phyloP scores from a whole-genome alignment of 371 early-diverging fungal species.

The Apophysomyces sp. region DNA sequence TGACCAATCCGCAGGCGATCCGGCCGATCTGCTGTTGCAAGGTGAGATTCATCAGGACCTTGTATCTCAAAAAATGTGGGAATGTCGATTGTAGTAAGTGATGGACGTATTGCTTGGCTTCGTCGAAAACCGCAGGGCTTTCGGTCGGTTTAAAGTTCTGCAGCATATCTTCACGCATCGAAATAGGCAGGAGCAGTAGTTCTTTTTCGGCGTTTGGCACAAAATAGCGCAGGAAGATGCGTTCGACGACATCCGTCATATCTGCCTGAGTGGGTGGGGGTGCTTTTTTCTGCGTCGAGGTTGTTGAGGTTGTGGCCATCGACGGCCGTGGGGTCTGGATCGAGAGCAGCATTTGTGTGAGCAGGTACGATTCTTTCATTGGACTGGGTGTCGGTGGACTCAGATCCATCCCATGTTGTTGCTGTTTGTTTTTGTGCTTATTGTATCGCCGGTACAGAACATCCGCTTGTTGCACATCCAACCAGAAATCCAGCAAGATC shows the following conservation, averaged over 20 bases:
- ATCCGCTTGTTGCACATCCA: constrained; percentile 64
- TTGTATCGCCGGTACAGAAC: constrained; percentile 52
- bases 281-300: background rate
- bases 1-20: constrained; percentile 42
- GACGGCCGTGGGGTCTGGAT: background rate
- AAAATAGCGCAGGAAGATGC: constrained; percentile 59
- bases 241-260: constrained; percentile 51
- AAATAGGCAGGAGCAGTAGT: constrained; percentile 31
- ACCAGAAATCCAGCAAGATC: constrained; percentile 64
- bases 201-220: constrained; percentile 57
- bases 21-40: constrained; percentile 54
- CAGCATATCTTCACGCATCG: constrained; percentile 29
- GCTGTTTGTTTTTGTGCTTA: constrained; percentile 7
- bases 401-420: background rate
- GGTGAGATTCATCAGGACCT: constrained; percentile 57
- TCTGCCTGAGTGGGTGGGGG: constrained; percentile 36
- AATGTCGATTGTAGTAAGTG: constrained; percentile 52
- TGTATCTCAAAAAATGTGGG: constrained; percentile 57
- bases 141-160: constrained; percentile 15
- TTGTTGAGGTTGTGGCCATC: background rate
- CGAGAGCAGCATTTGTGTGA: constrained; percentile 7
- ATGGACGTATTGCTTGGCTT: constrained; percentile 56
- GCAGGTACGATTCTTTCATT: background rate
- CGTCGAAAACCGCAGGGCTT: constrained; percentile 48
- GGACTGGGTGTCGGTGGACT: background rate